These are phyloP conservation scores for Alternaria gaisen DNA, from an alignment of 2,329 filamentous ascomycete genomes.

Conservation along the genomic window DNA sequence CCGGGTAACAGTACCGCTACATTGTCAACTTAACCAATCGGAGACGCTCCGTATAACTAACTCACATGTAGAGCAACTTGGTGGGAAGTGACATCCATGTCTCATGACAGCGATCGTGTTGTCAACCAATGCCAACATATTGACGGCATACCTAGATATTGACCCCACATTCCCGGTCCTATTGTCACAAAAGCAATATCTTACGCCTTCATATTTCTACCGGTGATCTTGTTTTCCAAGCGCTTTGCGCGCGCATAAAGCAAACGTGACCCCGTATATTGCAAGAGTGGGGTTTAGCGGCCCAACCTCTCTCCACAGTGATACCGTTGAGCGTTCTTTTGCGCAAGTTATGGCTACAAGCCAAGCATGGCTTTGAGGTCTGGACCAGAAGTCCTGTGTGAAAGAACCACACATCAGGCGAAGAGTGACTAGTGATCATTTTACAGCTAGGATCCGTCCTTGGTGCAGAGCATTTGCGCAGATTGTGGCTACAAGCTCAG, in stretches of 20 bases:
- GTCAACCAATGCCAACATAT: background rate
- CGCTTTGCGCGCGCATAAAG: background rate
- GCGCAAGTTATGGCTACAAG: conserved; percentile 8
- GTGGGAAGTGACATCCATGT: background rate
- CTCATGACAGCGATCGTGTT: background rate
- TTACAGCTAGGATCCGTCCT: too few species aligned
- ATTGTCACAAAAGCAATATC: background rate
- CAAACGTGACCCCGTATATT: too few species aligned
- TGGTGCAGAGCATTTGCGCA: background rate
- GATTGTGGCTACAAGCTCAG: background rate
- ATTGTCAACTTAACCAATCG: background rate
- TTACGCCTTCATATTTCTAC: background rate
- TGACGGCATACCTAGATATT: background rate
- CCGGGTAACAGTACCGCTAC: background rate
- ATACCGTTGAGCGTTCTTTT: conserved; percentile 9
- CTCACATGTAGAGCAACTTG: background rate
- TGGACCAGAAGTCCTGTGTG: background rate
- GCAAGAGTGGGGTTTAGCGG: background rate
- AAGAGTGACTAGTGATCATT: background rate
- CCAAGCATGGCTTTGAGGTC: background rate
- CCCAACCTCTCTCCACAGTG: background rate
- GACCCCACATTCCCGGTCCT: background rate
- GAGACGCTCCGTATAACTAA: background rate
- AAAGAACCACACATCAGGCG: background rate
- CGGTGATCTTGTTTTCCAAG: background rate